A percentile compares a stretch with the other conserved stretches of the same genome.
Conservation (phyloP, 2,329 filamentous ascomycete genomes). For the Canariomyces notabilis region DNA sequence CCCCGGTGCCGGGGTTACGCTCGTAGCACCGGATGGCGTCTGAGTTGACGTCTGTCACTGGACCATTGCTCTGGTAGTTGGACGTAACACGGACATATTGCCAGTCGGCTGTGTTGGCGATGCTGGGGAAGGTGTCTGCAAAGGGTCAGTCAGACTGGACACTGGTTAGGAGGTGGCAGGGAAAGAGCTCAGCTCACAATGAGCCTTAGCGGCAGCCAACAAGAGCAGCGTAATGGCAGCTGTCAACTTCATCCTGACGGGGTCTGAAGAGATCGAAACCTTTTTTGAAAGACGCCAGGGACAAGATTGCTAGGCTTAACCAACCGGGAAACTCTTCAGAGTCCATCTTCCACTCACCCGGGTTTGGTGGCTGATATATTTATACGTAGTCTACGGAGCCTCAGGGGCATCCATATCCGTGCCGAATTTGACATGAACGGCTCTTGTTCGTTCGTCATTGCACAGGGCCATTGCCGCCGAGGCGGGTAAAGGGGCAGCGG, state of each 20-base stretch:
- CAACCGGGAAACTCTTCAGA: neutral
- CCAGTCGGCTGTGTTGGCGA: conserved; percentile 40
- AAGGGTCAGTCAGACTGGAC: neutral
- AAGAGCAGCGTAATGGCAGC: conserved; percentile 21
- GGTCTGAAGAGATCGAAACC: neutral
- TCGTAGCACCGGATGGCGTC: conserved; percentile 49
- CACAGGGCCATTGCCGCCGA: conserved; percentile 17
- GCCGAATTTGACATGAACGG: neutral
- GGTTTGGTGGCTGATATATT: neutral
- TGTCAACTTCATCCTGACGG: conserved; percentile 25
- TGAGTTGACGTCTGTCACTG: conserved; percentile 44
- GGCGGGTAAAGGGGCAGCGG: conserved; percentile 21
- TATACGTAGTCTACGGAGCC: neutral
- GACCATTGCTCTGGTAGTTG: conserved; percentile 46
- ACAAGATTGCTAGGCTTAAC: no score
- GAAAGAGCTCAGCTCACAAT: conserved; percentile 31
- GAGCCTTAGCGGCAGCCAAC: conserved; percentile 31
- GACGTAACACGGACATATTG: conserved; percentile 43
- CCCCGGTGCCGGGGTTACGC: conserved; percentile 34
- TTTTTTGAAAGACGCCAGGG: neutral
- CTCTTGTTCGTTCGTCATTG: conserved; percentile 8
- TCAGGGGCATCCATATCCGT: no score
- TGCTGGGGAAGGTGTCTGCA: conserved; percentile 39
- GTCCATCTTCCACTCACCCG: neutral
- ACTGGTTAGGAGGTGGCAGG: neutral